These are phyloP conservation scores for Candida jianshihensis DNA, from an alignment of 805 yeast species.

Conservation along the genomic window DNA sequence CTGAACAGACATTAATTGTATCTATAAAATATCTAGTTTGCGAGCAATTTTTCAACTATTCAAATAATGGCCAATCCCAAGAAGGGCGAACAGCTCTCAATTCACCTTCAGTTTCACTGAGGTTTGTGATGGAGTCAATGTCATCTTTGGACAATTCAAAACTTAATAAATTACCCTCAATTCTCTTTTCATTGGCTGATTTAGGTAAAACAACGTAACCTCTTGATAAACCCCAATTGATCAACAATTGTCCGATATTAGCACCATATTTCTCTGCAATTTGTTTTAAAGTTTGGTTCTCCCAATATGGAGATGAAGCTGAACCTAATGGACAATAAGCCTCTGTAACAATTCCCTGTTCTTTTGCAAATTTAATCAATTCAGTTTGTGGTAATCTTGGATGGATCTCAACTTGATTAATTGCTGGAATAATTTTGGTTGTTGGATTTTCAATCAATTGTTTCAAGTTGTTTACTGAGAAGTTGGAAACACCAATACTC, in stretches of 20 bases:
- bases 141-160: constrained; percentile 15
- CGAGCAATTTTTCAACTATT: background rate
- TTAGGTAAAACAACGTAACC: constrained; percentile 52
- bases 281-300: constrained; percentile 32
- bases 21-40: too few relatives aligned
- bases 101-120: constrained; percentile 20
- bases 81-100: constrained; percentile 20
- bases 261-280: constrained; percentile 37
- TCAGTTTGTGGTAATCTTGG: constrained; percentile 17
- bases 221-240: constrained; percentile 55
- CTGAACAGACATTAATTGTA: too few relatives aligned
- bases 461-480: constrained; percentile 15
- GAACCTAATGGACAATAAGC: constrained; percentile 18
- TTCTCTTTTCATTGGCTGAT: constrained; percentile 36
- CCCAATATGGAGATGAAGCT: constrained; percentile 7
- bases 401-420: constrained; percentile 18
- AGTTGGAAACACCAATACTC: constrained; percentile 19
- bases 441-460: constrained; percentile 8
- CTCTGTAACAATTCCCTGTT: constrained; percentile 11
- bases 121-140: constrained; percentile 21
- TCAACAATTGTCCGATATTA: constrained; percentile 41
- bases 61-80: constrained; percentile 2
- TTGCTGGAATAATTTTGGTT: constrained; percentile 12
- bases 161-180: constrained; percentile 24
- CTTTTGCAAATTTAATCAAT: constrained; percentile 9